These are phyloP conservation scores for Allium cepa DNA, from an alignment of 106 monocot species.

Conservation along the genomic window DNA sequence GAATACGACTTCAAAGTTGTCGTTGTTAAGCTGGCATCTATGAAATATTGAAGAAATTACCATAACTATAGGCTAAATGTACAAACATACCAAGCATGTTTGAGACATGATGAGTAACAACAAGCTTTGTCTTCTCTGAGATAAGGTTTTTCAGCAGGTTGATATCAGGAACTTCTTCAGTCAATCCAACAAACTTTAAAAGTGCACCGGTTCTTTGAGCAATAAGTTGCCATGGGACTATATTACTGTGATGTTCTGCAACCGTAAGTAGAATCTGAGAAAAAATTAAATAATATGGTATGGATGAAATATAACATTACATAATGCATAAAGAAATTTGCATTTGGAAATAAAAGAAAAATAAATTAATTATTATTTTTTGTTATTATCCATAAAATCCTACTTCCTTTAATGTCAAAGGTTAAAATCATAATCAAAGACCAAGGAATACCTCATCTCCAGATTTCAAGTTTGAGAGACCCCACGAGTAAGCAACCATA, in stretches of 20 bases:
- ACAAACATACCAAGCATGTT: slow-evolving; percentile 64
- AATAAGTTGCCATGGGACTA: slow-evolving; percentile 93
- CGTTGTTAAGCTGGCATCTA: too few species aligned
- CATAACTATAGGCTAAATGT: too few species aligned
- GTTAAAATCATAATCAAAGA: not conserved
- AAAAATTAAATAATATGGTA: not conserved
- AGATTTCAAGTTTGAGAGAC: slow-evolving; percentile 53
- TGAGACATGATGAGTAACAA: slow-evolving; percentile 86
- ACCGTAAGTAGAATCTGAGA: slow-evolving; percentile 73
- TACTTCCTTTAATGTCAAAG: not conserved
- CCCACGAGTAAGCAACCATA: slow-evolving; percentile 95
- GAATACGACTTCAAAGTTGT: too few species aligned
- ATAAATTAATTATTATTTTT: not conserved
- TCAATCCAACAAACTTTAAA: slow-evolving; percentile 80
- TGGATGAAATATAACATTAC: too few species aligned
- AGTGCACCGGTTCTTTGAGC: slow-evolving; percentile 78
- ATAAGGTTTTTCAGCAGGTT: slow-evolving; percentile 60
- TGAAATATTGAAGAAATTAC: too few species aligned
- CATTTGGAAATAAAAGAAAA: not conserved
- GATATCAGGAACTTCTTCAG: slow-evolving; percentile 66
- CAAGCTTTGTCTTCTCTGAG: slow-evolving; percentile 82
- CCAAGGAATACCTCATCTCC: slow-evolving; percentile 69
- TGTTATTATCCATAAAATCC: not conserved
- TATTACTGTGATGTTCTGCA: slow-evolving; percentile 98
- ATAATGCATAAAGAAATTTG: too few species aligned